Percentiles rank a stretch among this genome's conserved stretches.
Conservation (phyloP, 1,284 basidiomycete species). For the Golubevia sp. region DNA sequence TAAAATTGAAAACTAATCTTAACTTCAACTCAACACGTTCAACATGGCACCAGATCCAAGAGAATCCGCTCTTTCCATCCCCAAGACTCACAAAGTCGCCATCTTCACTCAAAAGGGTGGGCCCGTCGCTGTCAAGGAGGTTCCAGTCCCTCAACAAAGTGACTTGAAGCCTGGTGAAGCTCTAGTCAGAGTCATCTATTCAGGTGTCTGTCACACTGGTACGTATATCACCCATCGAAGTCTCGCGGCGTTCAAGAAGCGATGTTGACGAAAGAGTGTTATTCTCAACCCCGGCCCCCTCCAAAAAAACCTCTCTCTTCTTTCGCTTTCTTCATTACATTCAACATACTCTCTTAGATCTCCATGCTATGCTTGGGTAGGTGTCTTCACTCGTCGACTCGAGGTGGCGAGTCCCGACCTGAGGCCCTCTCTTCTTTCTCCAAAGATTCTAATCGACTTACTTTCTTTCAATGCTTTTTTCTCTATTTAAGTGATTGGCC, state of each 20-base stretch:
- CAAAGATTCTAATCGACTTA: no score
- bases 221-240: no score
- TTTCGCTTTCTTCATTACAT: constrained; percentile 1
- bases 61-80: constrained; percentile 6
- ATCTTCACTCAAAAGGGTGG: constrained; percentile 43
- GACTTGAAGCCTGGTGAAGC: constrained; percentile 79
- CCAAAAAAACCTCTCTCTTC: constrained; percentile 7
- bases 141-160: constrained; percentile 68
- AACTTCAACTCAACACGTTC: neutral
- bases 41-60: neutral
- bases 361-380: no score
- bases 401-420: no score
- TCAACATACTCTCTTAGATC: constrained; percentile 12
- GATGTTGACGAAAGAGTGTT: no score
- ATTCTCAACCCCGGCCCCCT: no score
- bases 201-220: constrained; percentile 10
- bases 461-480: constrained; percentile 1
- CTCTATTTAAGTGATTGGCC: constrained; percentile 53
- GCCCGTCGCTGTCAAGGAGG: constrained; percentile 25
- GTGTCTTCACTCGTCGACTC: no score
- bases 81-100: constrained; percentile 28
- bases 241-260: no score
- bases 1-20: neutral
- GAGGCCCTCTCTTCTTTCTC: no score
- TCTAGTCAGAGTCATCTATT: constrained; percentile 71